A percentile compares a stretch with the other conserved stretches of the same genome.
These are phyloP conservation scores for Tolypocladium tundrense DNA, from an alignment of 2,329 filamentous ascomycete species.

Conservation along the genomic window DNA sequence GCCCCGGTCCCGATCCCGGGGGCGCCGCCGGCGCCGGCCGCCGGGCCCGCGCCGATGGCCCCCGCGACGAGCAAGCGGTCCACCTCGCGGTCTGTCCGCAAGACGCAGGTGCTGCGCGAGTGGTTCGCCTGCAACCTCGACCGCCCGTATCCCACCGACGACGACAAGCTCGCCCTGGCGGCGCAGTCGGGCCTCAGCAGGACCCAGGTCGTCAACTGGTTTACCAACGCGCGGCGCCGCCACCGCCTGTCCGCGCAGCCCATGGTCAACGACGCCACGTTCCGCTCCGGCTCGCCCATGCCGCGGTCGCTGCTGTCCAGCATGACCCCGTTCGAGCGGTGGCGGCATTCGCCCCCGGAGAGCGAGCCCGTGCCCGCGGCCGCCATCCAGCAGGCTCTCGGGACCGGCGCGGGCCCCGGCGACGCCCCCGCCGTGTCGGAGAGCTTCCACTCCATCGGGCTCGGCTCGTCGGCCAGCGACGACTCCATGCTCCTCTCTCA, in stretches of 20 bases:
- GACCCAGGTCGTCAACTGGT: constrained; percentile 38
- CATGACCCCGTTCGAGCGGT: constrained; percentile 36
- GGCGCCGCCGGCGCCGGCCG: not conserved
- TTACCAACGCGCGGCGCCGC: constrained; percentile 38
- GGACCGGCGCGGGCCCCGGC: not conserved
- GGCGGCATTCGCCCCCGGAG: constrained; percentile 30
- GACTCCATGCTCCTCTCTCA: constrained; percentile 14
- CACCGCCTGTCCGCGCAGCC: constrained; percentile 25
- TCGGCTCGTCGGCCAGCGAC: constrained; percentile 19
- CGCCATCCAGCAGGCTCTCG: constrained; percentile 24
- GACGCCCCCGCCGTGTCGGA: not conserved
- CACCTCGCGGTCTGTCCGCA: constrained; percentile 31
- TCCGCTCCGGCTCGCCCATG: constrained; percentile 32
- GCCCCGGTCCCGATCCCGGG: constrained; percentile 1
- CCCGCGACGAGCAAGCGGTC: constrained; percentile 17
- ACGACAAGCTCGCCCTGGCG: constrained; percentile 29
- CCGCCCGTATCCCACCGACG: constrained; percentile 36
- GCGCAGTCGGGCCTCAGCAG: constrained; percentile 32
- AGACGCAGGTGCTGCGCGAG: constrained; percentile 31
- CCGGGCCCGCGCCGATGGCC: constrained; percentile 3
- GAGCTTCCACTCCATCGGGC: constrained; percentile 14
- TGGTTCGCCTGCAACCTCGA: constrained; percentile 36
- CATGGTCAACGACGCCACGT: constrained; percentile 15
- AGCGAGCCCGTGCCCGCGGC: constrained; percentile 30
- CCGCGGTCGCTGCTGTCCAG: constrained; percentile 19